phyloP scores from a whole-genome alignment of 2,329 filamentous ascomycete species.

The Colletotrichum euphorbiae region DNA sequence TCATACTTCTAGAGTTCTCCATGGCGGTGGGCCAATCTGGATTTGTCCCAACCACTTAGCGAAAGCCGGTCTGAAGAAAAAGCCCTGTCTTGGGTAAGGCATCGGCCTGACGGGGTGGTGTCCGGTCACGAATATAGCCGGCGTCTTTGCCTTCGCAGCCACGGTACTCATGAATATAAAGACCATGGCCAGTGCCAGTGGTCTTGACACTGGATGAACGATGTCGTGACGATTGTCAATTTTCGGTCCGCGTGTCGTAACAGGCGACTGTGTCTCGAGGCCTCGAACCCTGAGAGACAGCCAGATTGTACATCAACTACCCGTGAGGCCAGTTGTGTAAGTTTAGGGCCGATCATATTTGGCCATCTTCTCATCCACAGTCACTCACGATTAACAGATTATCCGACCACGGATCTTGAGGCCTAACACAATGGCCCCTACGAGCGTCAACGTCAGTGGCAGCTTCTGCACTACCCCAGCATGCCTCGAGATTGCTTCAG shows the following conservation, averaged over 20 bases:
- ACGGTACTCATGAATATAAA: constrained; percentile 14
- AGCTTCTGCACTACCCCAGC: constrained; percentile 43
- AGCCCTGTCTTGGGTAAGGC: background rate
- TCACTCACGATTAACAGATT: background rate
- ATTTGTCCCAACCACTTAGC: background rate
- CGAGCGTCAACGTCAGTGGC: background rate
- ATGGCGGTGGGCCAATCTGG: background rate
- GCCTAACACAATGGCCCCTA: constrained; percentile 21
- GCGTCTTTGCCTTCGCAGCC: background rate
- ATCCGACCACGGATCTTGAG: background rate
- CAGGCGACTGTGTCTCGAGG: background rate
- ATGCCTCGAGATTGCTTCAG: constrained; percentile 46
- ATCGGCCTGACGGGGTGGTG: too few relatives aligned
- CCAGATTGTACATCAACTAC: background rate
- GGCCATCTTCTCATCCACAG: background rate
- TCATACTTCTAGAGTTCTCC: background rate
- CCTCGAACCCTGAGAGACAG: background rate
- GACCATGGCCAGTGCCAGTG: background rate
- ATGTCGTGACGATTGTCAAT: background rate
- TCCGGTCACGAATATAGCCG: background rate
- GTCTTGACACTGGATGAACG: constrained; percentile 15
- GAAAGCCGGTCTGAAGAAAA: background rate
- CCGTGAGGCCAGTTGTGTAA: background rate
- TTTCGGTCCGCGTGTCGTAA: background rate
- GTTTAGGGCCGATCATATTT: background rate